Evolutionary conservation across 176 grass and related monocot species (phyloP), one percentile per base, ranked within the genome.

Genomic region (Oryza nivara): DNA sequence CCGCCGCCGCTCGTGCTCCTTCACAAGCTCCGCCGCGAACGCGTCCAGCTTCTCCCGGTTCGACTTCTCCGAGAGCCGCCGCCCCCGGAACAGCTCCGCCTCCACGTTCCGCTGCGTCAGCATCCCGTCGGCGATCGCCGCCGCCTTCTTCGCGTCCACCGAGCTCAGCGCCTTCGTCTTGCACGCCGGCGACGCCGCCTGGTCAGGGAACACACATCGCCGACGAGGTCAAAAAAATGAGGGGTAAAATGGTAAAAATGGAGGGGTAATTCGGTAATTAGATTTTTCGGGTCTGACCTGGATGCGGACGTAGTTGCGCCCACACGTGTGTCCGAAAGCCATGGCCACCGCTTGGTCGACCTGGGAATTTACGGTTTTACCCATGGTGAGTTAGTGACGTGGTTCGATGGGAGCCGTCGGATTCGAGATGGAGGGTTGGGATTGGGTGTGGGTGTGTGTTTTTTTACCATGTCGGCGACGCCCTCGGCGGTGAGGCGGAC

Each of bases 391-490:
- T 46, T 5, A 0, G n/a, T 2, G 34, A 17, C 7, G 19, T 22
- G 19, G 4, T 16, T 75, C 8, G 9, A 43, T 6, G 6, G 11
- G 7, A 45, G 1, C 85, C 46, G 47, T 79, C 6, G 3, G 46
- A 25, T 74, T 12, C 0, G 16, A 10, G 20, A 69, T 13, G 34
- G 48, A 70, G 8, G 65, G n/a, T 3, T 41, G 8, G 0, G 28
- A 80, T 34, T 66, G 45, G 63, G 35, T 36, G 35, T 11, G 26
- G 3, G 54, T 46, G 19, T 11, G 26, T 26, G 25, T 15, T 1
- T 26, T 82, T 26, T 82, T 90, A 93, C 92, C 93, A 95, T 95
- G 86, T 95, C 93, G 28, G 93, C 93, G 56, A 95, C 93, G 70
- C 91, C 88, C 20, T 95, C 93, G 22, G 90, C 91, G 19, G 93